These are phyloP conservation scores for Syzygium aromaticum DNA, from an alignment of 345 rosid genomes.

Conservation along the genomic window DNA sequence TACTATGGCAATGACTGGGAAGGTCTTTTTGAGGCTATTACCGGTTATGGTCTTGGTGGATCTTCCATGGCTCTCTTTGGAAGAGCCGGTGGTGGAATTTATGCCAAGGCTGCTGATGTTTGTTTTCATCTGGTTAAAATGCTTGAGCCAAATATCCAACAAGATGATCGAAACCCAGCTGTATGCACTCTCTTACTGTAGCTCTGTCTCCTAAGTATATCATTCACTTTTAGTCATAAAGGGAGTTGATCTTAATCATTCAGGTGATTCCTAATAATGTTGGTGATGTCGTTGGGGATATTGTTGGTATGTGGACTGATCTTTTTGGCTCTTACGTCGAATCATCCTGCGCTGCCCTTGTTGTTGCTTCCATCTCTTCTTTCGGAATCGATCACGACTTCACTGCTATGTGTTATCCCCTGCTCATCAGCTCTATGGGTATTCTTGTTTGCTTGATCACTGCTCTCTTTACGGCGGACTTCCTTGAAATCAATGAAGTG, in stretches of 20 bases:
- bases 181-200: background rate
- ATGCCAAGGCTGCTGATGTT: constrained; percentile 5
- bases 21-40: constrained; percentile 6
- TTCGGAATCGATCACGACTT: constrained; percentile 1
- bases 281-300: constrained; percentile 2
- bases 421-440: background rate
- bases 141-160: background rate
- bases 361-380: constrained; percentile 4
- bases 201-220: too few relatives aligned
- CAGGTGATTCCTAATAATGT: constrained; percentile 1
- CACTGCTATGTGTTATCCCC: constrained; percentile 4
- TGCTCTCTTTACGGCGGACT: background rate
- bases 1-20: constrained; percentile 7
- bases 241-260: background rate
- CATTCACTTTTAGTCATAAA: background rate
- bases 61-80: constrained; percentile 4
- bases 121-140: background rate
- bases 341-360: background rate
- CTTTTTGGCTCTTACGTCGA: background rate
- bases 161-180: background rate
- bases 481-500: background rate
- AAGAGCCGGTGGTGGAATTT: constrained; percentile 3
- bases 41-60: background rate
- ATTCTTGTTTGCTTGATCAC: constrained; percentile 4
- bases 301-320: constrained; percentile 2